Percentiles rank a stretch among this genome's conserved stretches.
phyloP scores from a whole-genome alignment of 495 filamentous ascomycete genomes.

The Pyronema domesticum region DNA sequence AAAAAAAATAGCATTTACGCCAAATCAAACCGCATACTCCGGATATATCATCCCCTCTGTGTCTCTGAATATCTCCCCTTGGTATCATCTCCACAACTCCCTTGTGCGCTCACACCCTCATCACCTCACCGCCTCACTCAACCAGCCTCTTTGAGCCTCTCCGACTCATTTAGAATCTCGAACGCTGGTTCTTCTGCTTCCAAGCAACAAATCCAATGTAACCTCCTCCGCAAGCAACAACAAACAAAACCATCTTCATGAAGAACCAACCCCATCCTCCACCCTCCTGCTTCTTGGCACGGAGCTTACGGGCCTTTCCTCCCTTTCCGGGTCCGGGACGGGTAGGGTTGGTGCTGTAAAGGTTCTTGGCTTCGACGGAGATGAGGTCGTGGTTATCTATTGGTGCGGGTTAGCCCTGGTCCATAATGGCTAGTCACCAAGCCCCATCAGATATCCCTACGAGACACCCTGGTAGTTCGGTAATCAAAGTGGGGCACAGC shows the following conservation, averaged over 20 bases:
- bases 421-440: background rate
- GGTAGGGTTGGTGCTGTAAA: constrained; percentile 47
- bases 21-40: too few species aligned
- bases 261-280: constrained; percentile 89
- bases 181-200: constrained; percentile 50
- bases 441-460: background rate
- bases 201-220: constrained; percentile 80
- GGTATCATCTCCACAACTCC: background rate
- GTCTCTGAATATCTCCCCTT: background rate
- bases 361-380: constrained; percentile 67
- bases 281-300: constrained; percentile 29
- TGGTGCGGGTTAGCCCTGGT: constrained; percentile 40
- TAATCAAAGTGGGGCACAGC: background rate
- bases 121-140: background rate
- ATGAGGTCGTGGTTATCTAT: constrained; percentile 93
- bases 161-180: constrained; percentile 59
- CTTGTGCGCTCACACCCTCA: background rate
- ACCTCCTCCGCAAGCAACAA: constrained; percentile 45
- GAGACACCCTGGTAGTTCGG: too few species aligned
- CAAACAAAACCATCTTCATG: constrained; percentile 63
- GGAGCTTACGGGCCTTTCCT: constrained; percentile 28
- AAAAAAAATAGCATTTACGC: too few species aligned
- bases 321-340: constrained; percentile 26
- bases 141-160: too few species aligned
- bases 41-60: too few species aligned